phyloP scores from a whole-genome alignment of 2,329 filamentous ascomycete species.

The Westerdykella ornata region DNA sequence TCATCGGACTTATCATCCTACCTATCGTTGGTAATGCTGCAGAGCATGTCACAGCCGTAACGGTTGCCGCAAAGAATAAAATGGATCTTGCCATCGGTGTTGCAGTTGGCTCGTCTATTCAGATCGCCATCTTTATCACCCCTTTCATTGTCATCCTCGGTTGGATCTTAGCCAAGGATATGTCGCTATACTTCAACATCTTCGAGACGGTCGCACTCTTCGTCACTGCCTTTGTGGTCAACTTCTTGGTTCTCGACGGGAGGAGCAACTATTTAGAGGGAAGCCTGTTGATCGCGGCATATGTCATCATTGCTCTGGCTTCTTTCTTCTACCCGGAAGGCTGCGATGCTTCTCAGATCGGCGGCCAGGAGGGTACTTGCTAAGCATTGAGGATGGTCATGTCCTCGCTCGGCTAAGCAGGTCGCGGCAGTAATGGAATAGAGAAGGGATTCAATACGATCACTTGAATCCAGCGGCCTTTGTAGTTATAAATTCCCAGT shows the following conservation, averaged over 20 bases:
- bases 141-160: slow-evolving; percentile 70
- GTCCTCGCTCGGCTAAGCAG: too few relatives aligned
- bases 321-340: slow-evolving; percentile 47
- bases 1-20: slow-evolving; percentile 72
- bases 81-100: slow-evolving; percentile 79
- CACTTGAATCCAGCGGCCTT: too few relatives aligned
- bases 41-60: slow-evolving; percentile 74
- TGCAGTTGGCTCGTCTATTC: slow-evolving; percentile 72
- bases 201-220: slow-evolving; percentile 67
- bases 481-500: too few relatives aligned
- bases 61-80: slow-evolving; percentile 75
- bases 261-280: slow-evolving; percentile 80
- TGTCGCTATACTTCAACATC: slow-evolving; percentile 57
- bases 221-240: slow-evolving; percentile 74
- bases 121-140: slow-evolving; percentile 71
- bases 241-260: slow-evolving; percentile 78
- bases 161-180: slow-evolving; percentile 68
- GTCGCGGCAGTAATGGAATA: too few relatives aligned
- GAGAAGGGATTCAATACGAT: too few relatives aligned
- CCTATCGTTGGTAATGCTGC: slow-evolving; percentile 80
- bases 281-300: slow-evolving; percentile 66
- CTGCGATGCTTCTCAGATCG: slow-evolving; percentile 40
- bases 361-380: slow-evolving; percentile 33
- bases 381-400: too few relatives aligned
- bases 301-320: slow-evolving; percentile 65